Percentiles rank a stretch among this genome's conserved stretches.
Evolutionary conservation across 73 alveolate genomes (phyloP).

Genomic region (Paramecium biaurelia): DNA sequence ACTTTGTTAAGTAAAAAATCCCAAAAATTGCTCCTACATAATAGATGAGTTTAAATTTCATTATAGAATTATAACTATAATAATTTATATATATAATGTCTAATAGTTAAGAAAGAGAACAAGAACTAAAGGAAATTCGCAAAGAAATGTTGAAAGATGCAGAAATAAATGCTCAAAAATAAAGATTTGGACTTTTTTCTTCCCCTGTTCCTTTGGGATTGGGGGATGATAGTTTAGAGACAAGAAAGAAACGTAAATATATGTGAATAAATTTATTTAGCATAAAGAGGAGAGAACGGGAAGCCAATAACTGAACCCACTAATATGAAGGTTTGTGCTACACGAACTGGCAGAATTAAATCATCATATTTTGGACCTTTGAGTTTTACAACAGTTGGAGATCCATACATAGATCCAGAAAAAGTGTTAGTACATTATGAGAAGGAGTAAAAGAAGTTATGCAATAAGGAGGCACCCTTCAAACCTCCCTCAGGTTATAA

Average conservation of each 20-base stretch:
- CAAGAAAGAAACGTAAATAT: neutral
- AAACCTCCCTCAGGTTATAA: neutral
- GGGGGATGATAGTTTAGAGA: neutral
- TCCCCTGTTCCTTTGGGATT: constrained; percentile 35
- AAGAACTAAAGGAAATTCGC: neutral
- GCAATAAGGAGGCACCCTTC: constrained; percentile 1
- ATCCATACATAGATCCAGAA: constrained; percentile 29
- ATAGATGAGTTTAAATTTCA: neutral
- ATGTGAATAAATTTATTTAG: neutral
- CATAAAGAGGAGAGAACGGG: neutral
- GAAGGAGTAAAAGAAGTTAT: neutral
- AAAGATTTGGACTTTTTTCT: constrained; percentile 24
- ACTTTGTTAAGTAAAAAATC: neutral
- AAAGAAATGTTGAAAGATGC: neutral
- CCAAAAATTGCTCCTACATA: neutral
- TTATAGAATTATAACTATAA: neutral
- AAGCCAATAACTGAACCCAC: constrained; percentile 24
- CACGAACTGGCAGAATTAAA: neutral
- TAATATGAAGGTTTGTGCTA: constrained; percentile 19
- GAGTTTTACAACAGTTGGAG: constrained; percentile 14
- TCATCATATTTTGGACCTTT: neutral
- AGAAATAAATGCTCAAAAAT: neutral
- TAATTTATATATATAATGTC: neutral
- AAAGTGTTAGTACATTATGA: neutral
- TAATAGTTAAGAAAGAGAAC: neutral